Percentiles rank a stretch among this genome's conserved stretches.
Conservation (phyloP, 768 basidiomycete genomes). For the Tylopilus sp. region DNA sequence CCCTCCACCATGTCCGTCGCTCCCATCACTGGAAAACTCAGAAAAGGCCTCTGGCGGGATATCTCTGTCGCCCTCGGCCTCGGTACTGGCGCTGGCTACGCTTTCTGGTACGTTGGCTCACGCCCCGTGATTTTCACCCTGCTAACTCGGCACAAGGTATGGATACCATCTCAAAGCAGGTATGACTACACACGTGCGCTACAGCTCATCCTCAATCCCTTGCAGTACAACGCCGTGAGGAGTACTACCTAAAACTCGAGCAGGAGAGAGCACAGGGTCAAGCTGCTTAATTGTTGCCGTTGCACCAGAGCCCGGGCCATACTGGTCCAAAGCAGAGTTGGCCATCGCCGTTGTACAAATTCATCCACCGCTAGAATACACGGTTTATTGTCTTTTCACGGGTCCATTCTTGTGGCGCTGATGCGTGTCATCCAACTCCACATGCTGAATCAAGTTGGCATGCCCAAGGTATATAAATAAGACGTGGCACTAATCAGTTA, state of each 20-base stretch:
- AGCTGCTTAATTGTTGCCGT: slow-evolving; percentile 3
- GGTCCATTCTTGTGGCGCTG: slow-evolving; percentile 17
- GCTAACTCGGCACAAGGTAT: slow-evolving; percentile 57
- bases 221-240: slow-evolving; percentile 78
- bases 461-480: slow-evolving; percentile 28
- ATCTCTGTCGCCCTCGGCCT: slow-evolving; percentile 71
- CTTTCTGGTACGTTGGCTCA: slow-evolving; percentile 69
- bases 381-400: slow-evolving; percentile 1
- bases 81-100: slow-evolving; percentile 69
- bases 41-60: slow-evolving; percentile 90
- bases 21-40: slow-evolving; percentile 90
- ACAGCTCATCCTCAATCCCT: slow-evolving; percentile 13
- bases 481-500: slow-evolving; percentile 1
- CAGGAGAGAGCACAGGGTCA: slow-evolving; percentile 37
- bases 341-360: slow-evolving; percentile 12
- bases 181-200: slow-evolving; percentile 37
- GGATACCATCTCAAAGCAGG: slow-evolving; percentile 71
- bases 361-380: slow-evolving; percentile 10
- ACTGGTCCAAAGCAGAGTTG: neutral
- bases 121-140: slow-evolving; percentile 10
- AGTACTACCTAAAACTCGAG: slow-evolving; percentile 84
- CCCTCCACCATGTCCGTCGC: slow-evolving; percentile 70
- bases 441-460: neutral
- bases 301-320: neutral
- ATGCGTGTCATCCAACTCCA: neutral